phyloP scores from a whole-genome alignment of 345 rosid species.

The Ceriops zippeliana region DNA sequence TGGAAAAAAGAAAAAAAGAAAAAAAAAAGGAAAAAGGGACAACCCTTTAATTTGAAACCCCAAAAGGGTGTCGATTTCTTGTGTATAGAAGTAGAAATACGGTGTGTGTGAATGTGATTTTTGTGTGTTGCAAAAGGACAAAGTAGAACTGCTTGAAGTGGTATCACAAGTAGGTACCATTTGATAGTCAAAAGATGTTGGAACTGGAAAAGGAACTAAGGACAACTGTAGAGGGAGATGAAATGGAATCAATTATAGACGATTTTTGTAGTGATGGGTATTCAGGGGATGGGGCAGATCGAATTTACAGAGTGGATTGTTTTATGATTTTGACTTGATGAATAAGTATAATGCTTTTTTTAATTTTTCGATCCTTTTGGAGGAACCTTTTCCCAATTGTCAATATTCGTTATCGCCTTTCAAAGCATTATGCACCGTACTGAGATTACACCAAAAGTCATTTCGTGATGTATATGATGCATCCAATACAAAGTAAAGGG shows the following conservation, averaged over 20 bases:
- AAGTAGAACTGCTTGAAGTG: conserved; percentile 9
- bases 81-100: conserved; percentile 8
- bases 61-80: background rate
- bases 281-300: conserved; percentile 5
- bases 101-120: background rate
- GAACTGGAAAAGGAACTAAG: background rate
- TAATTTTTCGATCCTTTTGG: background rate
- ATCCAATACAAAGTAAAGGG: too few species aligned
- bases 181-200: conserved; percentile 10
- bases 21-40: background rate
- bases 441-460: too few species aligned
- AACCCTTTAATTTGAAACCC: background rate
- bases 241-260: conserved; percentile 9
- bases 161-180: conserved; percentile 11
- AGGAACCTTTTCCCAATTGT: too few species aligned
- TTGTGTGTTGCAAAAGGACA: conserved; percentile 12
- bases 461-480: too few species aligned
- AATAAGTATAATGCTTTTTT: background rate
- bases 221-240: background rate
- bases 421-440: too few species aligned
- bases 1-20: background rate
- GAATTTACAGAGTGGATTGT: background rate
- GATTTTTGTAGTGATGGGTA: conserved; percentile 16
- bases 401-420: too few species aligned
- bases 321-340: background rate